A percentile compares a stretch with the other conserved stretches of the same genome.
Evolutionary conservation across 1,284 basidiomycete genomes (phyloP).

Genomic region (Apiotrichum laibachii): DNA sequence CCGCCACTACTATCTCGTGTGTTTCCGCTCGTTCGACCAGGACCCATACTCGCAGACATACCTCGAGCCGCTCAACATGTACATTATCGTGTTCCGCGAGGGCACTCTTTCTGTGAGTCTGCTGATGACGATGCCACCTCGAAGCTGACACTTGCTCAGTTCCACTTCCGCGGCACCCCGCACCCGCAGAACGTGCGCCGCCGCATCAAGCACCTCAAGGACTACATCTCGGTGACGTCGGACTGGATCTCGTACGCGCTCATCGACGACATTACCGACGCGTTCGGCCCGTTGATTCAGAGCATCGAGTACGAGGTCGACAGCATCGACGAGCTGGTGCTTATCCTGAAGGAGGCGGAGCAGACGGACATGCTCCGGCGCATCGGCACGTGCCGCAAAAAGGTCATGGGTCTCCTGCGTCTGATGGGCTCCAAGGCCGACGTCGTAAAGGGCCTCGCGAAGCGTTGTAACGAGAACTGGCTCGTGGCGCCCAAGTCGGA

Average conservation of each 20-base stretch:
- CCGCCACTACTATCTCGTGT: constrained; percentile 97
- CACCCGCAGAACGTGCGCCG: constrained; percentile 97
- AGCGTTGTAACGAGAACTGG: constrained; percentile 98
- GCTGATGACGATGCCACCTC: background rate
- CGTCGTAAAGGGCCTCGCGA: constrained; percentile 97
- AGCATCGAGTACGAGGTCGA: constrained; percentile 99
- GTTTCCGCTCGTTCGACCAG: constrained; percentile 99
- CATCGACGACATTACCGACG: constrained; percentile 99
- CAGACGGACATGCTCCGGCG: constrained; percentile 76
- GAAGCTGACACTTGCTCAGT: constrained; percentile 57
- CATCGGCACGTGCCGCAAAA: constrained; percentile 97
- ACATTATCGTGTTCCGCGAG: constrained; percentile 97
- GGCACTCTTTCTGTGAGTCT: constrained; percentile 82
- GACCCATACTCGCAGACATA: constrained; percentile 97
- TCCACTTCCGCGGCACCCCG: constrained; percentile 95
- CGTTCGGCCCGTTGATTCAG: constrained; percentile 97
- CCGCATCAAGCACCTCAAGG: constrained; percentile 98
- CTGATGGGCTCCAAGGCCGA: constrained; percentile 99
- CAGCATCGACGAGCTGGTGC: constrained; percentile 94
- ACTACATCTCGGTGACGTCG: constrained; percentile 97
- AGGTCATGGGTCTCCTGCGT: constrained; percentile 93
- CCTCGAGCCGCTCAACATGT: constrained; percentile 98
- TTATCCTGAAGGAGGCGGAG: constrained; percentile 86
- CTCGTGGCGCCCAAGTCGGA: constrained; percentile 95
- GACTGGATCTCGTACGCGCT: constrained; percentile 99